phyloP scores from a whole-genome alignment of 139 green algal species.

The Astrephomene gubernaculifera region DNA sequence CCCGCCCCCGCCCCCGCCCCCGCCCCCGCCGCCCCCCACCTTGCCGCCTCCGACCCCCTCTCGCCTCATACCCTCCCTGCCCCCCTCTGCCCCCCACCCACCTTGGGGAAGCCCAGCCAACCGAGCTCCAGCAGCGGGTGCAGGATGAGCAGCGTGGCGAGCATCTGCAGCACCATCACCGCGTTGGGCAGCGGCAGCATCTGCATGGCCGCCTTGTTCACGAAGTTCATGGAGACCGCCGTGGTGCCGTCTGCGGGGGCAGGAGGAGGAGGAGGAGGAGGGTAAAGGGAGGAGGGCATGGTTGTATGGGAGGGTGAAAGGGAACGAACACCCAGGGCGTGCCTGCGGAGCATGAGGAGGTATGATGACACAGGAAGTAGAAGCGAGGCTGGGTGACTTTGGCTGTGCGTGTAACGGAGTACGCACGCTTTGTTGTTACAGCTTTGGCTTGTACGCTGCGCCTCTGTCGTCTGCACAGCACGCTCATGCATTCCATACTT shows the following conservation, averaged over 20 bases:
- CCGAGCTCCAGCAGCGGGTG: slow-evolving; percentile 29
- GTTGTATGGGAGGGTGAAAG: background rate
- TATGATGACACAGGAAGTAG: background rate
- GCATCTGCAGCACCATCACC: slow-evolving; percentile 58
- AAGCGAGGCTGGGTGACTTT: background rate
- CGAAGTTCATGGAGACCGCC: slow-evolving; percentile 54
- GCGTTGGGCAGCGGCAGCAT: slow-evolving; percentile 57
- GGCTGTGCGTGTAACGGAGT: background rate
- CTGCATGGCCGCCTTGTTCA: slow-evolving; percentile 57
- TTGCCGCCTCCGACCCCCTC: background rate
- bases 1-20: too few species aligned
- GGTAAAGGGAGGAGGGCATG: background rate
- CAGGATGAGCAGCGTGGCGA: slow-evolving; percentile 41
- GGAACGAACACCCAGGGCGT: background rate
- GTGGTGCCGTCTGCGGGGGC: slow-evolving; percentile 15
- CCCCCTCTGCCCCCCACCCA: too few species aligned
- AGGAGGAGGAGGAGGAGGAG: too few species aligned
- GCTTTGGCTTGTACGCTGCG: background rate
- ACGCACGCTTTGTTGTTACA: background rate
- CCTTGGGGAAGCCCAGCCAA: slow-evolving; percentile 20
- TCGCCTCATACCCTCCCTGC: background rate
- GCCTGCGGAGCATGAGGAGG: background rate
- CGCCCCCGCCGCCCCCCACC: too few species aligned
- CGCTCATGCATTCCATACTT: background rate
- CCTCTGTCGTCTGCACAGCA: too few species aligned